phyloP scores from a whole-genome alignment of 352 stramenopile species.

The Pythium scleroteichum region DNA sequence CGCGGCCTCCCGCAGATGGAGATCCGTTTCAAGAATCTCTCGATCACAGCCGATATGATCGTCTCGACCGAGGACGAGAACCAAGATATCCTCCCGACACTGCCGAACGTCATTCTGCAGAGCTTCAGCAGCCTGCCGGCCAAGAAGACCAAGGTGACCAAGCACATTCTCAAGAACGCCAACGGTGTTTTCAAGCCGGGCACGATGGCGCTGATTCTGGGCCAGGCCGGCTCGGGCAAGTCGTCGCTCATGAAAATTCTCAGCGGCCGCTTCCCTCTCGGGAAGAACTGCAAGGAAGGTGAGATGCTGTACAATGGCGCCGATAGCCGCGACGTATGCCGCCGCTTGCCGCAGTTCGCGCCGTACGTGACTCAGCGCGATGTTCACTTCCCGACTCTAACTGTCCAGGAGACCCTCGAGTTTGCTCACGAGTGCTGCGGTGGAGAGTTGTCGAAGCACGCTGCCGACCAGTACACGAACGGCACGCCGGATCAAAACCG shows the following conservation, averaged over 20 bases:
- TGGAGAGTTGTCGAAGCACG: slow-evolving; percentile 18
- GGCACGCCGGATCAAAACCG: slow-evolving; percentile 22
- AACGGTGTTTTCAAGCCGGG: slow-evolving; percentile 27
- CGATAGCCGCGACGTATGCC: background rate
- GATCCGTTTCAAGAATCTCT: slow-evolving; percentile 37
- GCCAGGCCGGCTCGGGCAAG: background rate
- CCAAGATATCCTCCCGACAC: slow-evolving; percentile 10
- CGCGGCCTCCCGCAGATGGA: slow-evolving; percentile 29
- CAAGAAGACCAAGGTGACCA: slow-evolving; percentile 10
- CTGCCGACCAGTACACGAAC: background rate
- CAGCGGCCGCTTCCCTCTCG: too few species aligned
- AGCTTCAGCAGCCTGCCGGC: slow-evolving; percentile 2
- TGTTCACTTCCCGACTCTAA: slow-evolving; percentile 20
- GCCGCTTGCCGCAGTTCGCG: slow-evolving; percentile 18
- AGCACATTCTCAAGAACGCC: slow-evolving; percentile 29
- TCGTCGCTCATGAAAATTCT: too few species aligned
- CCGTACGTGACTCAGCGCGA: slow-evolving; percentile 25
- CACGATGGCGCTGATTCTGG: slow-evolving; percentile 14
- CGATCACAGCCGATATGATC: slow-evolving; percentile 26
- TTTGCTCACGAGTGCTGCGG: slow-evolving; percentile 32
- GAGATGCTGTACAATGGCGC: slow-evolving; percentile 23
- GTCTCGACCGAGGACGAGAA: slow-evolving; percentile 18
- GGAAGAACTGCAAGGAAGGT: slow-evolving; percentile 15
- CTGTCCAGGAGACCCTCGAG: slow-evolving; percentile 23
- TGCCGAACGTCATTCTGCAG: slow-evolving; percentile 17